phyloP scores from a whole-genome alignment of 192 early-diverging fungal species.

The Entomortierella parvispora region DNA sequence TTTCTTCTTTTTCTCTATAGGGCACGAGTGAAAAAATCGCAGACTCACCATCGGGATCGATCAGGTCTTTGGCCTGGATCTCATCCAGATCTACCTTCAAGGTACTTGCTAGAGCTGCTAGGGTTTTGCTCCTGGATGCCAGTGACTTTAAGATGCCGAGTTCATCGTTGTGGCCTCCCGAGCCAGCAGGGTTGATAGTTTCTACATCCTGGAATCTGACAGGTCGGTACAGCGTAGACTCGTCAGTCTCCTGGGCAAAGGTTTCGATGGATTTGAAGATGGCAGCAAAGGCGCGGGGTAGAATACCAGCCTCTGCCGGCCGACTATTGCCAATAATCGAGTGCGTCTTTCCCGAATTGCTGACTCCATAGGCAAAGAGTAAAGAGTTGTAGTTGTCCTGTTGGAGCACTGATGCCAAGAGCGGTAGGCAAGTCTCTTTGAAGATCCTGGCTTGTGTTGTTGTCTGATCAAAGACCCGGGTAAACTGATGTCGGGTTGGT shows the following conservation, averaged over 20 bases:
- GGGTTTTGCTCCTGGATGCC: too few relatives aligned
- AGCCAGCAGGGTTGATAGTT: constrained; percentile 16
- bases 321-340: constrained; percentile 65
- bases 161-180: too few relatives aligned
- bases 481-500: constrained; percentile 62
- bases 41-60: too few relatives aligned
- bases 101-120: background rate
- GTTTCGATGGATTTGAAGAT: constrained; percentile 62
- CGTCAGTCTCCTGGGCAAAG: constrained; percentile 2
- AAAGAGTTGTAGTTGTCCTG: constrained; percentile 66
- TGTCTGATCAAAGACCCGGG: constrained; percentile 62
- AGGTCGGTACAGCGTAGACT: constrained; percentile 22
- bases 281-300: constrained; percentile 67
- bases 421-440: constrained; percentile 64
- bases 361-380: constrained; percentile 77
- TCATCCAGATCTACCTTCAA: background rate
- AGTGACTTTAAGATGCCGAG: too few relatives aligned
- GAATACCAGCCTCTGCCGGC: constrained; percentile 56
- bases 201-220: constrained; percentile 38
- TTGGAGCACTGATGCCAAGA: constrained; percentile 61
- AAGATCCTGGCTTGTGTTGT: constrained; percentile 65
- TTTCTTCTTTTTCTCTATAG: too few relatives aligned
- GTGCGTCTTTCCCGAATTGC: constrained; percentile 78
- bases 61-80: background rate
- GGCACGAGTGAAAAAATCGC: too few relatives aligned